These are phyloP conservation scores for Nakaseomyces bracarensis DNA, from an alignment of 1,139 yeast species.

Conservation along the genomic window DNA sequence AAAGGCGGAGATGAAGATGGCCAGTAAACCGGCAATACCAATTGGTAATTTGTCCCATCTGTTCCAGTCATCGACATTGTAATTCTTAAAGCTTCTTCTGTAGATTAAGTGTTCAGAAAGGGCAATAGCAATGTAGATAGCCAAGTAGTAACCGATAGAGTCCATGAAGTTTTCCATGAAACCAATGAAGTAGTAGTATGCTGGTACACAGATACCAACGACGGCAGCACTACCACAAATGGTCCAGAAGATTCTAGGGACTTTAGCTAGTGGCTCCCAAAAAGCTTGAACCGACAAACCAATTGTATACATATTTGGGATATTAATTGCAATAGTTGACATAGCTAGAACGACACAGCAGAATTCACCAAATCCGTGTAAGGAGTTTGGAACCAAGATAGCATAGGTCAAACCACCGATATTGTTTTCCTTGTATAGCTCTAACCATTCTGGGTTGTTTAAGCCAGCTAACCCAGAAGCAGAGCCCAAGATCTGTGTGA, in stretches of 20 bases:
- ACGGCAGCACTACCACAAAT: slow-evolving; percentile 64
- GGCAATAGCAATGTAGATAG: slow-evolving; percentile 68
- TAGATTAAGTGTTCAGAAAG: slow-evolving; percentile 73
- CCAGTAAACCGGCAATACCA: slow-evolving; percentile 70
- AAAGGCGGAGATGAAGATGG: slow-evolving; percentile 73
- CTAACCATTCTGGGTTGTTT: slow-evolving; percentile 39
- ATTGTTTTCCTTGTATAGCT: slow-evolving; percentile 36
- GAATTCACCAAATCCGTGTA: slow-evolving; percentile 85
- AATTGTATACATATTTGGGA: slow-evolving; percentile 91
- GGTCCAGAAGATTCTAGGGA: slow-evolving; percentile 83
- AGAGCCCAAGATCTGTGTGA: slow-evolving; percentile 77
- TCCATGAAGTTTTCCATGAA: slow-evolving; percentile 86
- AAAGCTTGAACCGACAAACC: slow-evolving; percentile 79
- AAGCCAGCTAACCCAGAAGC: slow-evolving; percentile 66
- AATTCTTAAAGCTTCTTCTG: slow-evolving; percentile 54
- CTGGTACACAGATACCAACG: slow-evolving; percentile 83
- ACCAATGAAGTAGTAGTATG: slow-evolving; percentile 60
- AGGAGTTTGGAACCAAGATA: slow-evolving; percentile 65
- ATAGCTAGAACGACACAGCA: slow-evolving; percentile 79
- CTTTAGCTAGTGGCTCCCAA: slow-evolving; percentile 59
- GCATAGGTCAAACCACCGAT: slow-evolving; percentile 80
- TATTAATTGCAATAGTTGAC: slow-evolving; percentile 81
- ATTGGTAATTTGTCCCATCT: slow-evolving; percentile 53
- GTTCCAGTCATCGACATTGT: slow-evolving; percentile 55
- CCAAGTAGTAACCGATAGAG: slow-evolving; percentile 82